phyloP scores from a whole-genome alignment of 306 rosid genomes.

The Medicago lupulina region DNA sequence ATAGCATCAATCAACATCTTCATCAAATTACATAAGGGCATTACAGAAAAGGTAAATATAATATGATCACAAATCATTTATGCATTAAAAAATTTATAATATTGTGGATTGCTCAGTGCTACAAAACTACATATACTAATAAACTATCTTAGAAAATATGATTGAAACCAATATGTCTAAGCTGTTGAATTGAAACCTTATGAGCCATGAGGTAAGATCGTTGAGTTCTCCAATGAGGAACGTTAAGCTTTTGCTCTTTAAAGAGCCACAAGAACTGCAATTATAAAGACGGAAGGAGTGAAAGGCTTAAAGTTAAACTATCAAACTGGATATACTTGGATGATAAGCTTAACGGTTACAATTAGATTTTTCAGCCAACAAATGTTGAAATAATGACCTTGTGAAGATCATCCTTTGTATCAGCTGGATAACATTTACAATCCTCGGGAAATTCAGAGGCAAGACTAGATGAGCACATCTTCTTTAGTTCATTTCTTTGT shows the following conservation, averaged over 20 bases:
- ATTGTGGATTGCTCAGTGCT: neutral
- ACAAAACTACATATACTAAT: too few relatives aligned
- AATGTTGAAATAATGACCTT: conserved; percentile 60
- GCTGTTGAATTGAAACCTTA: conserved; percentile 53
- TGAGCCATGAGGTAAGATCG: conserved; percentile 80
- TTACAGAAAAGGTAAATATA: too few relatives aligned
- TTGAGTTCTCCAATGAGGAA: conserved; percentile 90
- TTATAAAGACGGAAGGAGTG: conserved; percentile 10
- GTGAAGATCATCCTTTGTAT: conserved; percentile 84
- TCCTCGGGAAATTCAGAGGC: conserved; percentile 86
- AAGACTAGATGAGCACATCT: conserved; percentile 68
- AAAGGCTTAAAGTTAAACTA: neutral
- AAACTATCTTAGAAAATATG: neutral
- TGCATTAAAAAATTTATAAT: neutral
- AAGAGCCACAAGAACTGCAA: conserved; percentile 91
- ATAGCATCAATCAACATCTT: conserved; percentile 34
- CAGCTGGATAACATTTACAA: conserved; percentile 81
- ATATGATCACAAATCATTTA: neutral
- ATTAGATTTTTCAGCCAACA: conserved; percentile 12
- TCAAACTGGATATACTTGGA: conserved; percentile 2
- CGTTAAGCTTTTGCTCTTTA: conserved; percentile 80
- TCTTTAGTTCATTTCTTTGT: conserved; percentile 67
- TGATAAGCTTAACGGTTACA: conserved; percentile 1
- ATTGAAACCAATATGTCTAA: too few relatives aligned
- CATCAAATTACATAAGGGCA: neutral